Conservation (phyloP, 305 asterid species). For the Plantago rigida region DNA sequence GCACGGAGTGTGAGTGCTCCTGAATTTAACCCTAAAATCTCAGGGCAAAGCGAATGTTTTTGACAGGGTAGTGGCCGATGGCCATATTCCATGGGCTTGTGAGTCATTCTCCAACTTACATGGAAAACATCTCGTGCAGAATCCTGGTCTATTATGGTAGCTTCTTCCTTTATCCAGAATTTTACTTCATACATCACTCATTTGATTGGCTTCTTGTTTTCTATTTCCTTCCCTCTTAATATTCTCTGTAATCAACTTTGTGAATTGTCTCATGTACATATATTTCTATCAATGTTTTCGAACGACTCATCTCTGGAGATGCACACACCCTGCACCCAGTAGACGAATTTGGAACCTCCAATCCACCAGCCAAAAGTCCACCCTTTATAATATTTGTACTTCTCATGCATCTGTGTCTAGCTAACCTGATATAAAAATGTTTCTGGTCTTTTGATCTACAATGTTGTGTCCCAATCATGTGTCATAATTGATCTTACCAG, state of each 20-base stretch:
- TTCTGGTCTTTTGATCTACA: no score
- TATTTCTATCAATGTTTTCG: no score
- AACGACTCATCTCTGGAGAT: no score
- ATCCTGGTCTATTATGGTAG: slow-evolving; percentile 70
- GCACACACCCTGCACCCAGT: no score
- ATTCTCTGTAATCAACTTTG: no score
- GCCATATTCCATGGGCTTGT: slow-evolving; percentile 82
- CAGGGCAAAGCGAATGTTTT: background rate
- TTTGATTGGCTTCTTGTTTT: no score
- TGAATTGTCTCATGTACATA: no score
- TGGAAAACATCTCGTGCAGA: slow-evolving; percentile 43
- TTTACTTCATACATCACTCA: background rate
- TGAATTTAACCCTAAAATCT: background rate
- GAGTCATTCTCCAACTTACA: slow-evolving; percentile 87
- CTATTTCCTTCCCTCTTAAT: no score
- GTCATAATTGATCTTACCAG: slow-evolving; percentile 30
- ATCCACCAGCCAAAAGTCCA: no score
- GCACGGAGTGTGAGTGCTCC: background rate
- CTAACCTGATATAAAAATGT: no score
- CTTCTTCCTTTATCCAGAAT: slow-evolving; percentile 20
- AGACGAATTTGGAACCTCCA: no score
- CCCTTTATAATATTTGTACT: no score
- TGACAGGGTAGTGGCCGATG: slow-evolving; percentile 93
- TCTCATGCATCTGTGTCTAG: background rate
- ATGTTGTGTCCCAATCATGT: background rate